A percentile compares a stretch with the other conserved stretches of the same genome.
Conservation (phyloP, 805 yeast species). For the Ogataea sp. region DNA sequence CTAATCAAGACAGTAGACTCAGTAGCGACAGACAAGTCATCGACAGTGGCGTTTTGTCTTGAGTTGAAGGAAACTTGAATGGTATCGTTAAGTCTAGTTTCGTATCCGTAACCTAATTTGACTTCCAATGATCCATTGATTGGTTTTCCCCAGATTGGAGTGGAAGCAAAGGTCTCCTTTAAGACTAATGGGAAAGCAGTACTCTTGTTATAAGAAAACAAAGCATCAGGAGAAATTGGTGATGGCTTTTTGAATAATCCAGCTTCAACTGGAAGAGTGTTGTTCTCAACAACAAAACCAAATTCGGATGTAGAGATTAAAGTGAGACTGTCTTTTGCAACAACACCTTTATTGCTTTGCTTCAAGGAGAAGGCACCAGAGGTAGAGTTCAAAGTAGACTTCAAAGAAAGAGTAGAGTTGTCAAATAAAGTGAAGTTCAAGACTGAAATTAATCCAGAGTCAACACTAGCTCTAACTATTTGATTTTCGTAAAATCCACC, state of each 20-base stretch:
- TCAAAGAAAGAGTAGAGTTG: conserved; percentile 13
- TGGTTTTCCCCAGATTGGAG: conserved; percentile 6
- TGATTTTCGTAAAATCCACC: conserved; percentile 15
- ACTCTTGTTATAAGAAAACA: conserved; percentile 6
- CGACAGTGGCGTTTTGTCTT: conserved; percentile 8
- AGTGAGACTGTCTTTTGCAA: conserved; percentile 6
- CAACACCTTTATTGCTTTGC: conserved; percentile 7
- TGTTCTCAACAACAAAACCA: conserved; percentile 5
- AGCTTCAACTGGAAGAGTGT: conserved; percentile 1
- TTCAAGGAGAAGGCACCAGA: conserved; percentile 7
- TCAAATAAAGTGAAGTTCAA: conserved; percentile 22
- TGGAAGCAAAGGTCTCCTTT: conserved; percentile 7
- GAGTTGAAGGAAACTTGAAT: not conserved
- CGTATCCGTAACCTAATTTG: conserved; percentile 1
- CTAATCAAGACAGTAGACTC: conserved; percentile 4
- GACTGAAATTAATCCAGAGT: conserved; percentile 11
- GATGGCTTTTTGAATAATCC: not conserved
- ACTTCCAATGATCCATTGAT: conserved; percentile 5
- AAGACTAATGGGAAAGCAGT: conserved; percentile 8
- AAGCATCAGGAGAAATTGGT: not conserved
- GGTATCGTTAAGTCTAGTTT: conserved; percentile 4
- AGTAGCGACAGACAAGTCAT: conserved; percentile 4
- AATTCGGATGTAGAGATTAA: conserved; percentile 4
- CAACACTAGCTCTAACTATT: conserved; percentile 13
- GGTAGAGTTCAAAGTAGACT: conserved; percentile 11